Evolutionary conservation across 2,329 filamentous ascomycete species (phyloP).

Genomic region (Xylariaceae sp.): DNA sequence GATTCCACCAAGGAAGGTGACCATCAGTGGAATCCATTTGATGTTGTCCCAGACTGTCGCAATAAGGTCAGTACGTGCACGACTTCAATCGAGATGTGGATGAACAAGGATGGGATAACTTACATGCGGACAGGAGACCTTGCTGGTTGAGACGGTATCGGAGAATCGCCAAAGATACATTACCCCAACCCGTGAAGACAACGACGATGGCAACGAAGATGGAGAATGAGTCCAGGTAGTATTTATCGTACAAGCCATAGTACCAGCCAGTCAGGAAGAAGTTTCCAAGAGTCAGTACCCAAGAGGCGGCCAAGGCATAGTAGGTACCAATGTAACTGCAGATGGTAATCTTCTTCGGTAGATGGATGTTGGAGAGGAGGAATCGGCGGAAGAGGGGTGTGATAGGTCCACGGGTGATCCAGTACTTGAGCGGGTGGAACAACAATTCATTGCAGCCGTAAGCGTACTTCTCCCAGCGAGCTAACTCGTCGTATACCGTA

Average conservation of each 20-base stretch:
- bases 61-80: slow-evolving; percentile 4
- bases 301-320: slow-evolving; percentile 72
- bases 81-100: background rate
- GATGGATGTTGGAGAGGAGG: slow-evolving; percentile 66
- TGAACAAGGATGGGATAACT: background rate
- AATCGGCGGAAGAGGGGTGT: slow-evolving; percentile 75
- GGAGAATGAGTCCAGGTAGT: slow-evolving; percentile 57
- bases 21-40: slow-evolving; percentile 41
- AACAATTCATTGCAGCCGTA: slow-evolving; percentile 80
- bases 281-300: slow-evolving; percentile 68
- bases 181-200: slow-evolving; percentile 29
- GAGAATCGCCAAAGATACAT: slow-evolving; percentile 48
- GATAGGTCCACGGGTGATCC: slow-evolving; percentile 70
- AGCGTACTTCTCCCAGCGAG: slow-evolving; percentile 83
- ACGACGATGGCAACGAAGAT: slow-evolving; percentile 30
- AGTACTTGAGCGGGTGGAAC: slow-evolving; percentile 72
- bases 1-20: slow-evolving; percentile 39
- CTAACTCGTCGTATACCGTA: slow-evolving; percentile 79
- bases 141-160: slow-evolving; percentile 49
- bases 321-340: slow-evolving; percentile 77
- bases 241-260: slow-evolving; percentile 45
- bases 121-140: background rate
- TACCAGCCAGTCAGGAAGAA: slow-evolving; percentile 75
- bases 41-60: slow-evolving; percentile 47
- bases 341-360: slow-evolving; percentile 72